Percentiles rank a stretch among this genome's conserved stretches.
Conservation (phyloP, 1,139 yeast genomes). For the Kurtzmaniella quercitrusa region DNA sequence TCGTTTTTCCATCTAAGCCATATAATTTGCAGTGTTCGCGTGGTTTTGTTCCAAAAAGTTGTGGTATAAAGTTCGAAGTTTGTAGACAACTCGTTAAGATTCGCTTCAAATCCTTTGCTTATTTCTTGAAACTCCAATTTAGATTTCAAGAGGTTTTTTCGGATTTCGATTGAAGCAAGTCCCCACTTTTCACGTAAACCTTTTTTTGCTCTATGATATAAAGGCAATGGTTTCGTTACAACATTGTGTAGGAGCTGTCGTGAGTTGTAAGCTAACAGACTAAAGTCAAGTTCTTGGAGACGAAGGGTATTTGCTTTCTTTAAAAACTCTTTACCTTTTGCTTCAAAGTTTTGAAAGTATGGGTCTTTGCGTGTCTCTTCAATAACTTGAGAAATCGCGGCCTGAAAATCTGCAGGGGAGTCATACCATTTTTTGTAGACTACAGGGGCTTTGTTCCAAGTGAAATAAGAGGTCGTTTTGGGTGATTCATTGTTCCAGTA, state of each 20-base stretch:
- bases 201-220: too few relatives aligned
- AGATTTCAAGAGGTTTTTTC: too few relatives aligned
- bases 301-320: neutral
- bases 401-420: constrained; percentile 1
- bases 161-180: too few relatives aligned
- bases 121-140: too few relatives aligned
- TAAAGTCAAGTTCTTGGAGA: neutral
- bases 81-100: too few relatives aligned
- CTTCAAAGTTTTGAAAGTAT: neutral
- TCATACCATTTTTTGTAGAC: constrained; percentile 1
- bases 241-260: neutral
- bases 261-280: neutral
- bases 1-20: neutral
- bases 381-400: neutral
- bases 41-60: neutral
- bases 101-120: too few relatives aligned
- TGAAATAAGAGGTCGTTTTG: neutral
- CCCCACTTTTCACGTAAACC: too few relatives aligned
- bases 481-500: neutral
- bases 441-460: neutral
- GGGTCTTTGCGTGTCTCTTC: neutral
- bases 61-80: neutral
- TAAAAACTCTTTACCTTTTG: neutral
- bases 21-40: neutral
- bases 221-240: neutral